Base-by-base conservation (phyloP, 2,329 filamentous ascomycete genomes). In the Nothopassalora personata region DNA sequence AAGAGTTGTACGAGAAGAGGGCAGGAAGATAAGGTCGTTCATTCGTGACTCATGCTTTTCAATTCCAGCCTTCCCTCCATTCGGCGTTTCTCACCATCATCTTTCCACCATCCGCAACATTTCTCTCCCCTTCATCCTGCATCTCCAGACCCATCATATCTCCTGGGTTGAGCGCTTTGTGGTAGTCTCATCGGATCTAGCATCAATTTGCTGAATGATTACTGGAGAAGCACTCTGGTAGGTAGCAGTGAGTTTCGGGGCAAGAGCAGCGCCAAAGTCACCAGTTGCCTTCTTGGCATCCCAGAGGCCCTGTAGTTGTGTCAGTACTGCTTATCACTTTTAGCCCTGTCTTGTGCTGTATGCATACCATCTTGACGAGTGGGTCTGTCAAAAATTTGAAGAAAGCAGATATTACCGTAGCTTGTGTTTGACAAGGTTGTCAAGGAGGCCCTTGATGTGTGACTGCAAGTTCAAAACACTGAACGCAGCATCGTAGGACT, bases 151-250 rank as follows among this genome's bases (percentile, higher is more conserved):
- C 3, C 23, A 23, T 19, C 15, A 33, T 2, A 2, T 7, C 28
- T 51, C 11, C 31, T 47, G 30, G 23, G 50, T 34, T 13, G 51
- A 59, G 49, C 53, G 56, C 9, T 19, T 13, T 3, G 47, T 39
- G 45, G 57, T 57, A 27, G 54, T 48, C 13, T 54, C 19, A n/a
- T 56, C 30, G 27, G 57, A 60, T n/a, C 33, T 49, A 34, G 28
- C 49, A 50, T 60, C 49, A 31, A 60, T 57, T 54, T 60, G 58
- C 34, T 45, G 8, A 45, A 57, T 53, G 10, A 60, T 53, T 18
- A 53, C 28, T n/a, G 58, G 58, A 28, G 58, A 54, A 34, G 31
- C 49, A 27, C 33, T 18, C 19, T 53, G 36, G 54, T 60, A 60
- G 28, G 39, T 49, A 15, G 43, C 48, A 33, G 36, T 30, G n/a